Conservation (phyloP, 768 basidiomycete species). For the Serendipita sp. region DNA sequence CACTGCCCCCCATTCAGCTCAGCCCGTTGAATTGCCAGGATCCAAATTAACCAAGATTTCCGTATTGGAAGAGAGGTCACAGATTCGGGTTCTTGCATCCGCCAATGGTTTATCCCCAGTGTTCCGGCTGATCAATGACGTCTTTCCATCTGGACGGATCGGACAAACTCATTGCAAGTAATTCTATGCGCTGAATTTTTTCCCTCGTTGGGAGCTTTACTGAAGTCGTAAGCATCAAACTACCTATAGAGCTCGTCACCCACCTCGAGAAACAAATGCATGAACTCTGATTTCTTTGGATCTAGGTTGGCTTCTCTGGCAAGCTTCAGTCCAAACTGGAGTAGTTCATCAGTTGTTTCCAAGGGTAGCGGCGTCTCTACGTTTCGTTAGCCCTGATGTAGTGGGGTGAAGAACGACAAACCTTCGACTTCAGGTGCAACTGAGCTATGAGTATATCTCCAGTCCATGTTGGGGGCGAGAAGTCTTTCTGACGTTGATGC, state of each 20-base stretch:
- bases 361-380: neutral
- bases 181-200: constrained; percentile 1
- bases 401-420: neutral
- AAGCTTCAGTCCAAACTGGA: neutral
- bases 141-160: neutral
- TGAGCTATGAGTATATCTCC: neutral
- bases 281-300: neutral
- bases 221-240: neutral
- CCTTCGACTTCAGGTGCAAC: neutral
- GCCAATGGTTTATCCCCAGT: neutral
- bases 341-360: neutral
- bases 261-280: constrained; percentile 3
- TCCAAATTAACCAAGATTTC: no score
- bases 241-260: neutral
- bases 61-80: no score
- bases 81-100: no score
- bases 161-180: neutral
- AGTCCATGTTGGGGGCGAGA: neutral
- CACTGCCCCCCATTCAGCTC: no score
- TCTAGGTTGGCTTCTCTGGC: neutral
- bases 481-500: neutral
- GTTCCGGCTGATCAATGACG: neutral
- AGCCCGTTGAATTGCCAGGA: no score
- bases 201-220: neutral
- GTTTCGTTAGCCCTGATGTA: no score